phyloP scores from a whole-genome alignment of 1,284 basidiomycete species.

The Trametes sp. region DNA sequence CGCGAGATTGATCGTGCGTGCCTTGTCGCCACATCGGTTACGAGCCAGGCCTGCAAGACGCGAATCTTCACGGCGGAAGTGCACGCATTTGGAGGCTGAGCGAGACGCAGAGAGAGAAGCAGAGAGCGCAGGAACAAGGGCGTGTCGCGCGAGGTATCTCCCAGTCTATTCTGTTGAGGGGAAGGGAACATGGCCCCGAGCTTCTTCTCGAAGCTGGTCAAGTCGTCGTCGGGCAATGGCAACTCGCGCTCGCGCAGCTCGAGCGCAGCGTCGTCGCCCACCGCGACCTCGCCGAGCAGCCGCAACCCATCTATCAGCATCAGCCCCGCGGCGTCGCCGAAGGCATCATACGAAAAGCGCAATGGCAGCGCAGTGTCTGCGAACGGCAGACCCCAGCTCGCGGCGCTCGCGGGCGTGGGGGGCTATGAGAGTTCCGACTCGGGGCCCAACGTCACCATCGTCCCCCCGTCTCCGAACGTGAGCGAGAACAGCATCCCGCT shows the following conservation, averaged over 20 bases:
- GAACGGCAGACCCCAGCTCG: constrained; percentile 17
- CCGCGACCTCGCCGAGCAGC: constrained; percentile 24
- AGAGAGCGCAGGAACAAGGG: background rate
- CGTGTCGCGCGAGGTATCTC: constrained; percentile 7
- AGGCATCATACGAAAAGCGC: constrained; percentile 18
- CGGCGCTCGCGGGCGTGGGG: constrained; percentile 16
- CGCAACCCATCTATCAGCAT: constrained; percentile 37
- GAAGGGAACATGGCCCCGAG: constrained; percentile 42
- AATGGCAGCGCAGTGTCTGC: constrained; percentile 19
- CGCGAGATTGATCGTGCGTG: constrained; percentile 16
- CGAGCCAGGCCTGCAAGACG: background rate
- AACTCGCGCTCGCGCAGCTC: constrained; percentile 31
- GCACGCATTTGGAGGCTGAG: background rate
- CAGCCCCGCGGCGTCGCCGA: constrained; percentile 28
- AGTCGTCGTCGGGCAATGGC: constrained; percentile 29
- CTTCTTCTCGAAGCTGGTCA: constrained; percentile 49
- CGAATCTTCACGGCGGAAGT: constrained; percentile 1
- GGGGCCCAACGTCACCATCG: constrained; percentile 59
- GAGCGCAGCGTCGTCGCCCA: constrained; percentile 35
- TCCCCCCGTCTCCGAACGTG: constrained; percentile 61
- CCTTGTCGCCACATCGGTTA: constrained; percentile 23
- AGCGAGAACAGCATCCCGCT: constrained; percentile 34
- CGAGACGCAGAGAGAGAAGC: background rate
- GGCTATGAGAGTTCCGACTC: constrained; percentile 39
- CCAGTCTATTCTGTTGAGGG: background rate